Evolutionary conservation across 257 asterid species (phyloP).

Genomic region (Rehmannia glutinosa): DNA sequence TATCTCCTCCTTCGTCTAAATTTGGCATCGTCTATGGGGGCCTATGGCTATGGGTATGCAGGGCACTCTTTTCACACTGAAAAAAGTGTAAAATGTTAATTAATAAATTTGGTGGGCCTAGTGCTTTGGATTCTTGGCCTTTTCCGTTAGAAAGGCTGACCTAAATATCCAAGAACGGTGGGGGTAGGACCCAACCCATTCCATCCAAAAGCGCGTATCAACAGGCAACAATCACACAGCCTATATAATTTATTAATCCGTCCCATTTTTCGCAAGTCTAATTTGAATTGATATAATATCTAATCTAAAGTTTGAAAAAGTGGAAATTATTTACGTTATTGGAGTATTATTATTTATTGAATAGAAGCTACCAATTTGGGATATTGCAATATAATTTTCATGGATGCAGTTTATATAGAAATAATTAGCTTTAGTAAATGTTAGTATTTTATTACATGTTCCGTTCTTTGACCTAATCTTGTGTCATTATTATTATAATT

Average conservation of each 20-base stretch:
- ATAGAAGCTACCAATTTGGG: too few species aligned
- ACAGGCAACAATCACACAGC: neutral
- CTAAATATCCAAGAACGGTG: neutral
- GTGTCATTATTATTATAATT: slow-evolving; percentile 3
- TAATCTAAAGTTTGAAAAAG: neutral
- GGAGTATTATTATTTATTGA: too few species aligned
- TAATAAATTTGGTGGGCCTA: slow-evolving; percentile 21
- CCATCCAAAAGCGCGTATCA: slow-evolving; percentile 27
- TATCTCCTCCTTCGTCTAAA: neutral
- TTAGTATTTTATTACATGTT: neutral
- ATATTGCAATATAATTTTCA: neutral
- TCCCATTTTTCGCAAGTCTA: neutral
- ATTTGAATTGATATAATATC: neutral
- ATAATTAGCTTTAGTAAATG: neutral
- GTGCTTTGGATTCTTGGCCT: slow-evolving; percentile 12
- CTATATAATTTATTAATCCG: neutral
- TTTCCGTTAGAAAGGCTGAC: slow-evolving; percentile 27
- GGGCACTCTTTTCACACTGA: neutral
- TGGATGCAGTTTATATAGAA: neutral
- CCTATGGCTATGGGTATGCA: neutral
- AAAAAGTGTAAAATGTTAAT: slow-evolving; percentile 4
- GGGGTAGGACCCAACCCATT: slow-evolving; percentile 11
- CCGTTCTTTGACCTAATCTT: slow-evolving; percentile 17
- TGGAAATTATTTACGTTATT: neutral
- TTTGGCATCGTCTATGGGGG: slow-evolving; percentile 16